Percentiles rank a stretch among this genome's conserved stretches.
Conservation (phyloP, 192 early-diverging fungal species). For the Oehlia diaphana region DNA sequence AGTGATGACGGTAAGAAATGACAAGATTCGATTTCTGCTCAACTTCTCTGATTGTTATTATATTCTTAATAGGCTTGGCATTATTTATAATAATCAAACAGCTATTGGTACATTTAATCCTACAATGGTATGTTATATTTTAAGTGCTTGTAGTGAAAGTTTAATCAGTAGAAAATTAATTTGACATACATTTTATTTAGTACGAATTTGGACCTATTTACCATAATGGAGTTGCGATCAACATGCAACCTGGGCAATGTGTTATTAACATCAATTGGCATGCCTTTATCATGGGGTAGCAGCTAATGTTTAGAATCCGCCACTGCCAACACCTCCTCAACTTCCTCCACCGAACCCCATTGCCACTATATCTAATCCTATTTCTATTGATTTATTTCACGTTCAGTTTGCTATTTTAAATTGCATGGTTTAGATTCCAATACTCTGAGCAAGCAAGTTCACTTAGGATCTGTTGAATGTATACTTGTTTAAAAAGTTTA, state of each 20-base stretch:
- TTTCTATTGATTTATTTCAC: constrained; percentile 2
- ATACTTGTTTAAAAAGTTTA: too few species aligned
- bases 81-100: constrained; percentile 20
- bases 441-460: too few species aligned
- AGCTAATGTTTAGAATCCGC: neutral
- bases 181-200: constrained; percentile 9
- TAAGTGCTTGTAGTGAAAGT: neutral
- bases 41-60: neutral
- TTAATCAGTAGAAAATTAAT: neutral
- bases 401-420: constrained; percentile 18
- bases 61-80: constrained; percentile 18
- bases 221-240: neutral
- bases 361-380: neutral
- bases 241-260: neutral
- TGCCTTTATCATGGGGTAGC: constrained; percentile 14
- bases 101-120: neutral
- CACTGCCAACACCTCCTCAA: neutral
- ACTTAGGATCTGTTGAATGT: too few species aligned
- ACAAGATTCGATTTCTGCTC: neutral
- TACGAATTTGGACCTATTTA: constrained; percentile 7
- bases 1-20: neutral
- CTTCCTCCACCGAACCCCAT: constrained; percentile 1
- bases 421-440: neutral
- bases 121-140: constrained; percentile 11
- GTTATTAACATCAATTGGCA: constrained; percentile 10